Base-by-base conservation (phyloP, 495 filamentous ascomycete species). In the Hyaloscypha bicolor region DNA sequence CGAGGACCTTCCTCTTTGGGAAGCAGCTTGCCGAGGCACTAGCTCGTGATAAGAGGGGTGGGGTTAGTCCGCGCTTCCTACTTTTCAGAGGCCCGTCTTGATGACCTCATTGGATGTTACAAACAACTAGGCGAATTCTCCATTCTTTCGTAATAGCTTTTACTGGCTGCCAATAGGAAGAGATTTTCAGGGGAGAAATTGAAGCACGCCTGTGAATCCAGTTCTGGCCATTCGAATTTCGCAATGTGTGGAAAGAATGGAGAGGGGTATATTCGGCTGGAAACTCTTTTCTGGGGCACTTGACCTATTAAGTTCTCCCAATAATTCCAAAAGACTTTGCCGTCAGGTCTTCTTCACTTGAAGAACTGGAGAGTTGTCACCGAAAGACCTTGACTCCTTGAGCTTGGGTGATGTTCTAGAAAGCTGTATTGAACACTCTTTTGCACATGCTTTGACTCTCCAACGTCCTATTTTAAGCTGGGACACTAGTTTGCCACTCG, bases 1-100 rank as follows among this genome's bases (percentile, higher is more conserved):
- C n/a, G n/a, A 8, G 4, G 22, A 56, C 53, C 53, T 56, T 29
- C 53, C 53, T 56, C 19, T 25, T 56, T 25, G n/a, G 53, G 53
- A 29, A 31, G 16, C 16, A 3, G n/a, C 53, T 31, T 1, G 16
- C 6, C 53, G 53, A 56, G 53, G 22, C 21, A 31, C 53, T 56
- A 56, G 53, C 29, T 56, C n/a, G 14, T n/a, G 22, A 56, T 29
- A 56, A 56, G 29, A 16, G 53, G 53, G 12, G 53, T 56, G 53
- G 53, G 53, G 29, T 56, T 56, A 31, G 21, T 56, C 22, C 22
- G 19, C 19, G 53, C 21, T 29, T 56, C 9, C 53, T 4, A 19
- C 53, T 29, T 19, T 29, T 48, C 42, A 48, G 42, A 48, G 42
- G 1, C 16, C 16, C 42, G 16, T 48, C 16, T 48, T 48, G 42